Base-by-base conservation (phyloP, 371 early-diverging fungal species). In the Rhizopus arrhizus region DNA sequence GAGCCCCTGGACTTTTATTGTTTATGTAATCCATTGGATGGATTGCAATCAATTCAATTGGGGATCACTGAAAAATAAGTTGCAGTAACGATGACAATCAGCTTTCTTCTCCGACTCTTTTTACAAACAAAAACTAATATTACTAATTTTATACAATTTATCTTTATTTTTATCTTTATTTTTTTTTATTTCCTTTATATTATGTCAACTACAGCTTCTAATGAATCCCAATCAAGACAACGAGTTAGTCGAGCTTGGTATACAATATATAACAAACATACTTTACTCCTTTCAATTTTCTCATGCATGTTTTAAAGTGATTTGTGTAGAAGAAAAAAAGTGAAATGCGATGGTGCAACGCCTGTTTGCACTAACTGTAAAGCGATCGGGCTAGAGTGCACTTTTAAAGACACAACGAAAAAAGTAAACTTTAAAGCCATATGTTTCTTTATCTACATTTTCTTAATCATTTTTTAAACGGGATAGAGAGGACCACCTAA, bases 311-410 rank as follows among this genome's bases (percentile, higher is more conserved):
- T 50, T 13, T 49, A 50, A 33, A 80, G 88, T 63, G 85, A 85
- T 68, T 59, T 77, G 13, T 85, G 85, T 62, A 77, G 85, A 54
- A 74, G 78, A n/a, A 87, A 87, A 54, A 87, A 87, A 68, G 82
- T 85, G n/a, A 85, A 85, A 53, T 87, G 85, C 59, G 85, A 87
- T 59, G 85, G 84, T 10, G 62, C 64, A 15, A 72, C 61, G 2
- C 85, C 85, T 28, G 59, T 82, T n/a, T 87, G 87, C 49, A 64
- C 73, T 9, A 80, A 80, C 43, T 80, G 81, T 59, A 74, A 72
- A 65, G 65, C 66, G 3, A 59, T 77, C 29, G 70, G 62, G 3
- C 49, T 80, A 6, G 69, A 72, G 13, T 80, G 81, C 54, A 74
- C 71, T 3, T 79, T 76, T 50, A 70, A 76, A 54, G 80, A 76